Evolutionary conservation across 2,329 filamentous ascomycete genomes (phyloP).

Genomic region (Trichoderma atrobrunneum): DNA sequence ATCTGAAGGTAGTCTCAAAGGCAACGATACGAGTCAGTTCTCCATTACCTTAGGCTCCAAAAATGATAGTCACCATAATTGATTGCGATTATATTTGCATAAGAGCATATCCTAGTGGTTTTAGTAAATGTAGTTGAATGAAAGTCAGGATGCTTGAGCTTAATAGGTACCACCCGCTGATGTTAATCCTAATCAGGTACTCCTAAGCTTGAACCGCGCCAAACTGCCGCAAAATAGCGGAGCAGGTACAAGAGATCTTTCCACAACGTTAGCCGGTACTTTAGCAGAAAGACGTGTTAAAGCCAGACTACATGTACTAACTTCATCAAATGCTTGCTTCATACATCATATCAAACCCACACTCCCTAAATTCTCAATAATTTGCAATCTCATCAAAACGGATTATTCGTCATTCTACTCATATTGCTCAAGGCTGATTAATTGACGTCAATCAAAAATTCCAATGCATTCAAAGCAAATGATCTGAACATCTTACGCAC

Average conservation of each 20-base stretch:
- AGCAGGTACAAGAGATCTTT: neutral
- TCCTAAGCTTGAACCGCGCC: neutral
- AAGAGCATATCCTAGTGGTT: neutral
- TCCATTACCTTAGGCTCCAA: neutral
- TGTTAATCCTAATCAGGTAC: neutral
- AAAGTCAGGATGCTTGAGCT: neutral
- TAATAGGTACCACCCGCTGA: neutral
- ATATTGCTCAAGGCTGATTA: rapidly evolving
- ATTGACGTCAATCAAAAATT: neutral
- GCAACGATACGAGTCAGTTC: neutral
- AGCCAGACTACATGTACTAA: neutral
- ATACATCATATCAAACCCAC: neutral
- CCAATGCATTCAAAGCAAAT: neutral
- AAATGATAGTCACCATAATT: neutral
- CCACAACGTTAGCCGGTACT: neutral
- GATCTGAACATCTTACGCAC: neutral
- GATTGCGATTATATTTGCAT: neutral
- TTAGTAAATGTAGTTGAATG: neutral
- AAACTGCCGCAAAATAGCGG: neutral
- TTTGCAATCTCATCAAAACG: neutral
- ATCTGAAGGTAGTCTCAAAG: neutral
- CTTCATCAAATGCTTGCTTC: neutral
- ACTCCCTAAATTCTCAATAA: neutral
- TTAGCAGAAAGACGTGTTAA: neutral
- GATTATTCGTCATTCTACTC: neutral